Conservation (phyloP, 2,329 filamentous ascomycete species). For the Claviceps quebecensis region DNA sequence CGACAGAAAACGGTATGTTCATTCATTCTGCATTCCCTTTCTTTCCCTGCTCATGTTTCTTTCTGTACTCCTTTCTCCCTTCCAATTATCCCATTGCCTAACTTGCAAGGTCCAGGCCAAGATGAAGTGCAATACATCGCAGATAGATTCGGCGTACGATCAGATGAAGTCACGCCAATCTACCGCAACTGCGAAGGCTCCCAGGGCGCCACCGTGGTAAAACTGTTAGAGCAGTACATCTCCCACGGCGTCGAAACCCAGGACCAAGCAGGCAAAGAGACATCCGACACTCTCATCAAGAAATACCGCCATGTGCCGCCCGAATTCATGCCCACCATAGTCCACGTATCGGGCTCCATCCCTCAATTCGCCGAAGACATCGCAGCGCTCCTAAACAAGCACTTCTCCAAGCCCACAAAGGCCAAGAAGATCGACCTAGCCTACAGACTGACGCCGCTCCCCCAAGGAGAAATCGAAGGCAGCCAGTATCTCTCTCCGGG, state of each 20-base stretch:
- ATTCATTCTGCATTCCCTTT: neutral
- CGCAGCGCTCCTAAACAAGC: constrained; percentile 25
- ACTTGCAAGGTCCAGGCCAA: constrained; percentile 12
- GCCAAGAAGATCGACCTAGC: constrained; percentile 22
- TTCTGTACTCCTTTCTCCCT: no score
- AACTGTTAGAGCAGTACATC: constrained; percentile 30
- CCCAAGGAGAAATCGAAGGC: constrained; percentile 8
- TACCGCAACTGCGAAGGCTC: constrained; percentile 26
- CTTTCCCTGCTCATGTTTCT: neutral
- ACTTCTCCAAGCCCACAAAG: constrained; percentile 27
- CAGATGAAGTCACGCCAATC: constrained; percentile 25
- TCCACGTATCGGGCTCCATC: constrained; percentile 24
- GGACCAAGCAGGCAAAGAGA: constrained; percentile 16
- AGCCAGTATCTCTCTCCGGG: neutral
- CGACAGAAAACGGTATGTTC: neutral
- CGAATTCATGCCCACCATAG: constrained; percentile 27
- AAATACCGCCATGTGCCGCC: constrained; percentile 29
- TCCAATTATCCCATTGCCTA: neutral
- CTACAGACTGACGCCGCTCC: constrained; percentile 25
- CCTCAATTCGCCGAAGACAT: constrained; percentile 25
- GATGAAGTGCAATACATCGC: constrained; percentile 31
- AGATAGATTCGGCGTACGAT: constrained; percentile 27
- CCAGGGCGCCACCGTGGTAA: constrained; percentile 24
- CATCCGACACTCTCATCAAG: constrained; percentile 19
- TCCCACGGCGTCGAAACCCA: constrained; percentile 20